A percentile compares a stretch with the other conserved stretches of the same genome.
These are phyloP conservation scores for Lavandula angustifolia DNA, from an alignment of 257 asterid species.

Conservation along the genomic window DNA sequence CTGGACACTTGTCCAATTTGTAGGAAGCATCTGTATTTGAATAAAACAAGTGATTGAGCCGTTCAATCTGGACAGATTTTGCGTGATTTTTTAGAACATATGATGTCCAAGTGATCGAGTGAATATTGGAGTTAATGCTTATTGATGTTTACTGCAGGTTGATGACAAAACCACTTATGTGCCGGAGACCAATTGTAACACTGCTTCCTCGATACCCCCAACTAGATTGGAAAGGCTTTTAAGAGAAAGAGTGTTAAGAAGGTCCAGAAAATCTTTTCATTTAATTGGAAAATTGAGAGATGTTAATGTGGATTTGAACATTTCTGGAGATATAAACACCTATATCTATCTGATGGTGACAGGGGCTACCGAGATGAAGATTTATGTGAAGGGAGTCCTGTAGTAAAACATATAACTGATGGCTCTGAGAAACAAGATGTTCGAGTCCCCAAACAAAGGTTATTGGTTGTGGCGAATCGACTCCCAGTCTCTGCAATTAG, in stretches of 20 bases:
- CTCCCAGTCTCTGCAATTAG: slow-evolving; percentile 84
- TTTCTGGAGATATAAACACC: slow-evolving; percentile 37
- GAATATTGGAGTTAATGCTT: slow-evolving; percentile 24
- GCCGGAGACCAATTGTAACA: slow-evolving; percentile 42
- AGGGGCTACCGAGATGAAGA: slow-evolving; percentile 51
- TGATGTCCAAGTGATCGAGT: neutral
- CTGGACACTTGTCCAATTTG: neutral
- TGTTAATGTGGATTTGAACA: slow-evolving; percentile 42
- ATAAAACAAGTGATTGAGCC: slow-evolving; percentile 1
- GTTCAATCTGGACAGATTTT: no score
- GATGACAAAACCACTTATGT: slow-evolving; percentile 38
- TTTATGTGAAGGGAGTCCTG: slow-evolving; percentile 42
- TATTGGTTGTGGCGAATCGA: slow-evolving; percentile 86
- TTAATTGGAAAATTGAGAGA: slow-evolving; percentile 54
- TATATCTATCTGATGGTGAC: slow-evolving; percentile 44
- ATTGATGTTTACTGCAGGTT: slow-evolving; percentile 42
- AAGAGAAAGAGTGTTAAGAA: slow-evolving; percentile 70
- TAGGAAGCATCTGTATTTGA: slow-evolving; percentile 21
- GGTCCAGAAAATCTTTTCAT: slow-evolving; percentile 48
- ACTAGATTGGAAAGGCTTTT: slow-evolving; percentile 74
- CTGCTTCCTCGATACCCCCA: slow-evolving; percentile 44
- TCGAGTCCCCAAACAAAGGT: slow-evolving; percentile 54
- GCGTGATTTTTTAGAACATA: neutral
- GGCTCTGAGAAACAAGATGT: slow-evolving; percentile 48
- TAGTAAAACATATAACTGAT: slow-evolving; percentile 32